Evolutionary conservation across 1,139 yeast genomes (phyloP).

Genomic region (Suhomyces ambrosiae): DNA sequence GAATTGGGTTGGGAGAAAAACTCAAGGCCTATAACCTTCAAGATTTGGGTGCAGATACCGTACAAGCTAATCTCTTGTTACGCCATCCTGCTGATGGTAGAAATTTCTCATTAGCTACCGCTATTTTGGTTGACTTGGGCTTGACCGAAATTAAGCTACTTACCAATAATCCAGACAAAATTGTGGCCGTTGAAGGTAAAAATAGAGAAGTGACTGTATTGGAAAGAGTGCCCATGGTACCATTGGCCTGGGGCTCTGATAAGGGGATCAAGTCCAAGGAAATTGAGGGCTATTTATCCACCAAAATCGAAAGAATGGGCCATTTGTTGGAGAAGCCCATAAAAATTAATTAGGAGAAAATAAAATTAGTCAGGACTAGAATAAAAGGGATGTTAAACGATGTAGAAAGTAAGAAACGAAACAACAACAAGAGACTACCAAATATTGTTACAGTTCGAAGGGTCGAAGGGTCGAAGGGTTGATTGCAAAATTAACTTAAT

Average conservation of each 20-base stretch:
- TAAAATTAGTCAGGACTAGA: no score
- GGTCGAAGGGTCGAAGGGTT: no score
- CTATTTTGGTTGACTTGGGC: constrained; percentile 84
- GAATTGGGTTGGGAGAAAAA: constrained; percentile 96
- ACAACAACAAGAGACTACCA: no score
- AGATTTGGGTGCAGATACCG: constrained; percentile 98
- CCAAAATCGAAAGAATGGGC: constrained; percentile 97
- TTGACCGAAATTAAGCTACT: constrained; percentile 70
- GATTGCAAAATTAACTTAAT: no score
- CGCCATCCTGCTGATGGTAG: constrained; percentile 98
- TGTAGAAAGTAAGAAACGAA: no score
- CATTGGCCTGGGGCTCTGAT: constrained; percentile 75
- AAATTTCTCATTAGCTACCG: constrained; percentile 89
- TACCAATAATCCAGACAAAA: constrained; percentile 96
- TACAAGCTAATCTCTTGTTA: constrained; percentile 87
- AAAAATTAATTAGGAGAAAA: constrained; percentile 21
- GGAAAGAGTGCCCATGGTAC: constrained; percentile 95
- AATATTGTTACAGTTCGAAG: no score
- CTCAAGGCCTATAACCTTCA: constrained; percentile 95
- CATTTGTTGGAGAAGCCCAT: constrained; percentile 74
- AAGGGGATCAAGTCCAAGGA: constrained; percentile 81
- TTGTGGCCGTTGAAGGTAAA: constrained; percentile 88
- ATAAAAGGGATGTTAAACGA: no score
- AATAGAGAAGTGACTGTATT: constrained; percentile 68
- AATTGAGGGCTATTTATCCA: constrained; percentile 87